Evolutionary conservation across 176 grass and related monocot genomes (phyloP).

Genomic region (Tuctoria greenei): DNA sequence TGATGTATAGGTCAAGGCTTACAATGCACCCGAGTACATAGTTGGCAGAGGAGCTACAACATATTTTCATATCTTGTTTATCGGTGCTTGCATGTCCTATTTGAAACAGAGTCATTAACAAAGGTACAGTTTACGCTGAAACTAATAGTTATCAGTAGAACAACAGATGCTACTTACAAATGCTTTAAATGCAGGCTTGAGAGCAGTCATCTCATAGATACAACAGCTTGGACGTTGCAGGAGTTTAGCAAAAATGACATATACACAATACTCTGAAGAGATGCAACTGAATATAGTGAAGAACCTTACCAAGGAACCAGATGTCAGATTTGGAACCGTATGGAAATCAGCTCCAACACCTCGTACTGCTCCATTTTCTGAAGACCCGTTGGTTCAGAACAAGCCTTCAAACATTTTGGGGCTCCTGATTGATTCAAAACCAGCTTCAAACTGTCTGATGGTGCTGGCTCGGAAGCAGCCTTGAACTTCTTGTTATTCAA

Average conservation of each 20-base stretch:
- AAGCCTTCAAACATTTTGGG: neutral
- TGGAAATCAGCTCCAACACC: constrained; percentile 92
- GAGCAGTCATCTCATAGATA: constrained; percentile 91
- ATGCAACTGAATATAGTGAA: constrained; percentile 8
- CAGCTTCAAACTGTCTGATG: neutral
- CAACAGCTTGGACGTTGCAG: constrained; percentile 63
- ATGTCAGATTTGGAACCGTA: constrained; percentile 98
- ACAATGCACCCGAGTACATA: constrained; percentile 85
- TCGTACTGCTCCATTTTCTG: constrained; percentile 83
- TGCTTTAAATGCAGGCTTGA: constrained; percentile 89
- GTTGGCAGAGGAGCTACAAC: constrained; percentile 76
- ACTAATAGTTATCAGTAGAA: neutral
- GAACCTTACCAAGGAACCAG: constrained; percentile 81
- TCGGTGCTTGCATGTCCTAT: constrained; percentile 91
- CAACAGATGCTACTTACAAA: constrained; percentile 62
- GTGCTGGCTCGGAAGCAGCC: neutral
- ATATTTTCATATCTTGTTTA: constrained; percentile 95
- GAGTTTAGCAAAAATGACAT: constrained; percentile 29
- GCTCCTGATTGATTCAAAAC: neutral
- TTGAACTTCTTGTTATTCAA: neutral
- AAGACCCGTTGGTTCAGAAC: neutral
- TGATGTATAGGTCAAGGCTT: constrained; percentile 29
- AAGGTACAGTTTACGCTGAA: neutral
- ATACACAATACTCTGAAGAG: neutral
- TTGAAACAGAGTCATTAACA: neutral